These are phyloP conservation scores for Wickerhamiella hasegawae DNA, from an alignment of 805 yeast species.

Conservation along the genomic window DNA sequence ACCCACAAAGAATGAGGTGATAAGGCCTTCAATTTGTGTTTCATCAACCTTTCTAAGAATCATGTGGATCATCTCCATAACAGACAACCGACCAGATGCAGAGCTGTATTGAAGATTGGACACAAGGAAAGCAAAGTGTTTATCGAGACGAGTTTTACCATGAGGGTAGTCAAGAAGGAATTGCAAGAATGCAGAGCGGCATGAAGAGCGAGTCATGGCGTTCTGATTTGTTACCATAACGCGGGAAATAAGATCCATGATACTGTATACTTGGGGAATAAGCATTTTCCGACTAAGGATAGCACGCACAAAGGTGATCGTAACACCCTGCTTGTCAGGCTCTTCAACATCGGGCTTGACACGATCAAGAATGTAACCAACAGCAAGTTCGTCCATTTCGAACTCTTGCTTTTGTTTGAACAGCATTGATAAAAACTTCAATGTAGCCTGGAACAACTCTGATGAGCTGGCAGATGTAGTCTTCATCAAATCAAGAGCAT, in stretches of 20 bases:
- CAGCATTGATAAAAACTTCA: slow-evolving; percentile 43
- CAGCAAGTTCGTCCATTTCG: slow-evolving; percentile 49
- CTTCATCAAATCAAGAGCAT: slow-evolving; percentile 37
- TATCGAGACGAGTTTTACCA: slow-evolving; percentile 68
- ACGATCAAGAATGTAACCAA: slow-evolving; percentile 55
- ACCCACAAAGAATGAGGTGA: slow-evolving; percentile 70
- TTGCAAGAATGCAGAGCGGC: slow-evolving; percentile 68
- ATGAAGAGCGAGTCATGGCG: slow-evolving; percentile 63
- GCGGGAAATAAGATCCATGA: slow-evolving; percentile 62
- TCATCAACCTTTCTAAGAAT: slow-evolving; percentile 45
- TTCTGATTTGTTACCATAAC: slow-evolving; percentile 85
- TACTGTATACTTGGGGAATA: slow-evolving; percentile 81
- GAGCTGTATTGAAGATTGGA: slow-evolving; percentile 73
- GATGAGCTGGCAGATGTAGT: slow-evolving; percentile 64
- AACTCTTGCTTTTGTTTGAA: slow-evolving; percentile 55
- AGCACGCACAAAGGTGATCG: slow-evolving; percentile 69
- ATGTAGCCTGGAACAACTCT: slow-evolving; percentile 64
- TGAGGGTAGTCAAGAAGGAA: slow-evolving; percentile 92
- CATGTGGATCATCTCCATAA: slow-evolving; percentile 68
- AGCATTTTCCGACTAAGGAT: slow-evolving; percentile 56
- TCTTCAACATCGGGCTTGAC: slow-evolving; percentile 80
- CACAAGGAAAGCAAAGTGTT: slow-evolving; percentile 66
- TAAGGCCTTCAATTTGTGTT: slow-evolving; percentile 26
- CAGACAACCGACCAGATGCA: slow-evolving; percentile 74
- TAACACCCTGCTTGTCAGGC: slow-evolving; percentile 75